Conservation (phyloP, 495 filamentous ascomycete genomes). For the Xylaria nigripes region DNA sequence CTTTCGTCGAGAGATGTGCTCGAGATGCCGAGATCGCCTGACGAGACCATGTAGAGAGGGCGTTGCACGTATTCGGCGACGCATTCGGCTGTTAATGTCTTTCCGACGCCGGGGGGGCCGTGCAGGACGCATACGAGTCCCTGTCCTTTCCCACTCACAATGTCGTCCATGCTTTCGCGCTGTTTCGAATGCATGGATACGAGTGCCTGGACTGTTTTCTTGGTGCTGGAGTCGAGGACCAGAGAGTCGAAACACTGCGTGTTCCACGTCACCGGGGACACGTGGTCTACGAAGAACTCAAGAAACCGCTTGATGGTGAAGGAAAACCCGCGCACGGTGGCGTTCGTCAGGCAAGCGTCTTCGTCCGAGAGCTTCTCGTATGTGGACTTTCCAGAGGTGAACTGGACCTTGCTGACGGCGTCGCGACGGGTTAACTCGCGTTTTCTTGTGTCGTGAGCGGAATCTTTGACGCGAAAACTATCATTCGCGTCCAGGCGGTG, state of each 20-base stretch:
- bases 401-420: not conserved
- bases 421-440: not conserved
- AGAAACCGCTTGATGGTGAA: conserved; percentile 26
- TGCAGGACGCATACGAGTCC: conserved; percentile 36
- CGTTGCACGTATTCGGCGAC: conserved; percentile 43
- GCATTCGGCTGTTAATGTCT: conserved; percentile 36
- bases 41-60: conserved; percentile 48
- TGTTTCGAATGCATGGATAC: conserved; percentile 31
- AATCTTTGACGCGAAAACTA: conserved; percentile 12
- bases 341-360: conserved; percentile 21
- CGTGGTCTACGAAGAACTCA: conserved; percentile 26
- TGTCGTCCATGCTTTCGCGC: conserved; percentile 23
- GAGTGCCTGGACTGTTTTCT: conserved; percentile 46
- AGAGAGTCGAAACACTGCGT: conserved; percentile 43
- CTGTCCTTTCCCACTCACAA: conserved; percentile 31
- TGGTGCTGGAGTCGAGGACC: conserved; percentile 43
- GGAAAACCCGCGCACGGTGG: conserved; percentile 29
- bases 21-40: conserved; percentile 44
- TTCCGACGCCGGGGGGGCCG: conserved; percentile 33
- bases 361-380: conserved; percentile 22
- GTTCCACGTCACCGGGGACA: conserved; percentile 27
- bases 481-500: conserved; percentile 21
- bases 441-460: conserved; percentile 2
- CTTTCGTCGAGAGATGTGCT: conserved; percentile 21
- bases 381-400: too few relatives aligned